Base-by-base conservation (phyloP, 192 early-diverging fungal species). In the Geranomyces variabilis region DNA sequence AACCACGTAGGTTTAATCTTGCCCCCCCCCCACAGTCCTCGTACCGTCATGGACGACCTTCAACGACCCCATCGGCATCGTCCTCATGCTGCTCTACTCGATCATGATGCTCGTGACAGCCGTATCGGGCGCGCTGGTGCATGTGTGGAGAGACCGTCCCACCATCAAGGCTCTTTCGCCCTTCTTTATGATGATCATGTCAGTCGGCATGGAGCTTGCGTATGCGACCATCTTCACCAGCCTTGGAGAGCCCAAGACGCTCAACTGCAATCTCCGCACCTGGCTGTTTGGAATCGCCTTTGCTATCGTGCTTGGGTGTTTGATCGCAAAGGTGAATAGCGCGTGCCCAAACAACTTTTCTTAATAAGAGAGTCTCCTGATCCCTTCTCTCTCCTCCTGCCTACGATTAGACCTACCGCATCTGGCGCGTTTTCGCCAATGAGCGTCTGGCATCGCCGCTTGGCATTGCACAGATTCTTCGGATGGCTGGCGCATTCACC, bases 171-270 rank as follows among this genome's bases (percentile, higher is more conserved):
- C 63, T 1, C 43, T 64, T 3, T 45, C 41, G 3, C 63, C 63
- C 5, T 19, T 43, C 19, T 64, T 64, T 29, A 64, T 64, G 63
- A 64, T 64, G 3, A 64, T 64, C 66, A 57, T 68, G 49, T 47
- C 26, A 28, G 24, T 33, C 0, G 47, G 48, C 22, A 68, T 68
- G 66, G 33, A 57, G 30, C 55, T 68, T 0, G 66, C 66, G 9
- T 68, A 55, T 34, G 63, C 63, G 1, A 64, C 63, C 14, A 64
- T 64, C 13, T 64, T 64, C 43, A 64, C 63, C 3, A 45, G 33
- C 21, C 15, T 64, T 13, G 63, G 63, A 4, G 3, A 64, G 63
- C 63, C 2, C 33, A 6, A 21, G 9, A 41, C 33, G 41, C 28
- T 45, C 15, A 64, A 41, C 21, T 64, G 63, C 43, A 64, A 45